phyloP scores from a whole-genome alignment of 1,284 basidiomycete species.

The Amylostereum areolatum region DNA sequence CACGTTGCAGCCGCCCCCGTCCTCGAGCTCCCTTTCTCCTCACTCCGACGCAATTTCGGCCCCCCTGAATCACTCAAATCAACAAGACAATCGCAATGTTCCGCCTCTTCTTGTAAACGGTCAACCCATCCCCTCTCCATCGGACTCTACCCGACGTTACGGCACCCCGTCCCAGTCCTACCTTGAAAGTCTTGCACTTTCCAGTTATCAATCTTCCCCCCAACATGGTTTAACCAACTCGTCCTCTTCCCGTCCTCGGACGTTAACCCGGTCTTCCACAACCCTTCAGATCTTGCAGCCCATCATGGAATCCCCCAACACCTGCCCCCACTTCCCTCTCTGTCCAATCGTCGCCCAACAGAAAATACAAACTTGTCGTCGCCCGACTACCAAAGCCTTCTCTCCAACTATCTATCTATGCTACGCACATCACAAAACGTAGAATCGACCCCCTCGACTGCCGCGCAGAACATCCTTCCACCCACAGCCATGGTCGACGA shows the following conservation, averaged over 20 bases:
- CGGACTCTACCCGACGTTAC: conserved; percentile 24
- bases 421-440: conserved; percentile 34
- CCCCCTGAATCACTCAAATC: conserved; percentile 20
- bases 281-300: conserved; percentile 53
- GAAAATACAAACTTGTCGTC: conserved; percentile 22
- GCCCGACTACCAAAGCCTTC: conserved; percentile 27
- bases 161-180: conserved; percentile 20
- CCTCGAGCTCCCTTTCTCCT: conserved; percentile 19
- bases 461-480: too few relatives aligned
- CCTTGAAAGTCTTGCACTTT: conserved; percentile 35
- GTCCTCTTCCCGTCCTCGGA: conserved; percentile 22
- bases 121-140: conserved; percentile 23
- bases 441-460: conserved; percentile 14
- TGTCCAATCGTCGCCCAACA: conserved; percentile 37
- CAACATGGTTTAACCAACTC: conserved; percentile 39
- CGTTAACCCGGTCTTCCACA: conserved; percentile 36
- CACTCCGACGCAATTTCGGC: conserved; percentile 34
- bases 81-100: conserved; percentile 32
- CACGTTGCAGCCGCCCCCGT: conserved; percentile 32
- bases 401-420: conserved; percentile 45
- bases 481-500: conserved; percentile 7
- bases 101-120: conserved; percentile 24
- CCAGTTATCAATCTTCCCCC: conserved; percentile 28
- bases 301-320: conserved; percentile 71
- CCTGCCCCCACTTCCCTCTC: conserved; percentile 58